These are phyloP conservation scores for Lactarius quietus DNA, from an alignment of 768 basidiomycete species.

Conservation along the genomic window DNA sequence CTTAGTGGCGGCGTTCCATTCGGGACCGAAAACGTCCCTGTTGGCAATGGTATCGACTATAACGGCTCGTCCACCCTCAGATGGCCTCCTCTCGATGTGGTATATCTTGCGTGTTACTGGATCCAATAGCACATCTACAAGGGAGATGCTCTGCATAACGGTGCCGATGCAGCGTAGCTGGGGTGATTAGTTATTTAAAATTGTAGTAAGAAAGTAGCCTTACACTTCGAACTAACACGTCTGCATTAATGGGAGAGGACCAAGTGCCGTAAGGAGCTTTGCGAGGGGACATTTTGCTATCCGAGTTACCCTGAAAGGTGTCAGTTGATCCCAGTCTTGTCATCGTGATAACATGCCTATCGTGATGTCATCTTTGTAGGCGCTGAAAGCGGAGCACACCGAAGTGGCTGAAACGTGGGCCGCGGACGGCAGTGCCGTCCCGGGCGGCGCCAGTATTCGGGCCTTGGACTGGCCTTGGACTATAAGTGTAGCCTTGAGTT, in stretches of 20 bases:
- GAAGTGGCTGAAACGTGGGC: too few species aligned
- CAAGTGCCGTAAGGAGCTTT: conserved; percentile 22
- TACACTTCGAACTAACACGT: conserved; percentile 17
- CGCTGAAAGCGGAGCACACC: neutral
- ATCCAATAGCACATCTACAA: conserved; percentile 53
- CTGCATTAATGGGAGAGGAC: conserved; percentile 24
- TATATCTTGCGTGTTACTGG: conserved; percentile 43
- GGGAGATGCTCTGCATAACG: conserved; percentile 30
- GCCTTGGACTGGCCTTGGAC: too few species aligned
- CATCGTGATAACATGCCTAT: neutral
- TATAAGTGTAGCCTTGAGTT: too few species aligned
- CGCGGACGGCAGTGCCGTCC: too few species aligned
- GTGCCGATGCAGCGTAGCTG: neutral
- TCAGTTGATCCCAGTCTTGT: neutral
- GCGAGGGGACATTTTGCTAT: neutral
- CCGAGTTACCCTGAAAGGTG: neutral
- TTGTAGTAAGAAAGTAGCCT: neutral
- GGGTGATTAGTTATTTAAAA: neutral
- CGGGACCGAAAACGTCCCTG: conserved; percentile 50
- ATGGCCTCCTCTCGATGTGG: conserved; percentile 58
- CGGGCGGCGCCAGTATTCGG: too few species aligned
- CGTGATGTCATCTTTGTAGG: neutral
- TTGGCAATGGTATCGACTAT: conserved; percentile 50
- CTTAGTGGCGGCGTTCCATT: conserved; percentile 52
- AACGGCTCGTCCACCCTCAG: conserved; percentile 51